Conservation (phyloP, 2,329 filamentous ascomycete genomes). For the Talaromyces amestolkiae region DNA sequence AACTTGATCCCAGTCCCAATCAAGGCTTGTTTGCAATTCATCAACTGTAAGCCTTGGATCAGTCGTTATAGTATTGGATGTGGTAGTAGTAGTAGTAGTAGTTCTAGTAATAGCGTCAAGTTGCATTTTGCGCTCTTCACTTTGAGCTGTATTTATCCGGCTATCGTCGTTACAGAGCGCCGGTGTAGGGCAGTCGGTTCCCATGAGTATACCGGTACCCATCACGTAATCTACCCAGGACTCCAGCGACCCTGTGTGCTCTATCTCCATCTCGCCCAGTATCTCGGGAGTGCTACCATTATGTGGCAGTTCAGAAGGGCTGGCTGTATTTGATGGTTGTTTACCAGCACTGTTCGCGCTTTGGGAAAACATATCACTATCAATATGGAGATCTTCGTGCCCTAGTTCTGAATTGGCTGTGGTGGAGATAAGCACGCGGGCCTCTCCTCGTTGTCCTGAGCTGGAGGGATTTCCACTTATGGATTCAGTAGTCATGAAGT, state of each 20-base stretch:
- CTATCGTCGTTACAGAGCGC: not conserved
- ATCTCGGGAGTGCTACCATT: not conserved
- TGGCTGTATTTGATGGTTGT: not conserved
- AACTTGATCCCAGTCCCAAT: not conserved
- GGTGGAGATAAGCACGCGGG: not conserved
- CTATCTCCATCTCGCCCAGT: not conserved
- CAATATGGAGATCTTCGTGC: not conserved
- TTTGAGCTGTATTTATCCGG: not conserved
- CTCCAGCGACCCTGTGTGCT: not conserved
- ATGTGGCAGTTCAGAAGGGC: not conserved
- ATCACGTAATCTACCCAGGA: not conserved
- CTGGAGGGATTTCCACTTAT: not conserved
- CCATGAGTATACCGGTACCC: not conserved
- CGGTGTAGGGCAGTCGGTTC: not conserved
- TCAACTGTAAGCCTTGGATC: not conserved
- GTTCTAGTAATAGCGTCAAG: not conserved
- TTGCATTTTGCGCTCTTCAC: not conserved
- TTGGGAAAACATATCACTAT: not conserved
- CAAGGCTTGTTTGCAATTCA: not conserved
- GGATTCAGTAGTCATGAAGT: not conserved
- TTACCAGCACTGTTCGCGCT: not conserved
- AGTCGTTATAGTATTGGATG: not conserved
- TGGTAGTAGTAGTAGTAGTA: not conserved
- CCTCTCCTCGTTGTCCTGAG: not conserved
- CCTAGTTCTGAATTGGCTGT: not conserved